Evolutionary conservation across 2,329 filamentous ascomycete genomes (phyloP), one percentile per base, ranked within the genome.

Genomic region (Sarocladiaceae sp.): DNA sequence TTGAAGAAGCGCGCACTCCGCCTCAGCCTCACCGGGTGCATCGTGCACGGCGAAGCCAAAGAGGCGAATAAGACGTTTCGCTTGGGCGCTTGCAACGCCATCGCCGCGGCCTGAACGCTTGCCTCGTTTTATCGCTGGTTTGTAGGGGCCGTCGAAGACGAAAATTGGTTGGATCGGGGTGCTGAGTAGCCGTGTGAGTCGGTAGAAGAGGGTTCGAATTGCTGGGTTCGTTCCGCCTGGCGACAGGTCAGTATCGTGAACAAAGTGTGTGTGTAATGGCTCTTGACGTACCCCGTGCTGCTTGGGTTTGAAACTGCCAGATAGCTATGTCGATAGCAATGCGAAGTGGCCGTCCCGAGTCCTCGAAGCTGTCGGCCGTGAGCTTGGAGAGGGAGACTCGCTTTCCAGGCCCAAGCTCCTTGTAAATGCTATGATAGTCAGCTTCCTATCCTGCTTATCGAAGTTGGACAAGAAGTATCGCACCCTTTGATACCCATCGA

Each of bases 261-360:
- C 18, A 42, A 13, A 11, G 6, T 13, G 25, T 28, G 12, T 35
- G 26, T 52, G n/a, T n/a, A n/a, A n/a, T n/a, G n/a, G n/a, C n/a
- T n/a, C n/a, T n/a, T n/a, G 17, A 53, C 60, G 28, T 62, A 80
- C 83, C 90, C 72, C 84, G 84, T 17, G 88, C 88, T 13, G 90
- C 86, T 64, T 96, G 91, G 12, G 86, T 86, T 64, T 99, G 94
- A 64, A 96, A 97, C 40, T 96, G 87, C 94, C 94, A 99, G 64
- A 99, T 97, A 2, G 91, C 90, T 59, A 96, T 88, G 65, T 99
- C 94, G 57, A 99, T 88, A 35, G 94, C 94, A 44, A 99, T 77
- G 36, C 92, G 86, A 36, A 97, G 75, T 0, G 92, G 92, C 2
- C 86, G 80, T 22, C 80, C 79, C 11, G 82, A 83, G 51, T 78